Evolutionary conservation across 257 asterid species (phyloP).

Genomic region (Solanum ossicruentum): DNA sequence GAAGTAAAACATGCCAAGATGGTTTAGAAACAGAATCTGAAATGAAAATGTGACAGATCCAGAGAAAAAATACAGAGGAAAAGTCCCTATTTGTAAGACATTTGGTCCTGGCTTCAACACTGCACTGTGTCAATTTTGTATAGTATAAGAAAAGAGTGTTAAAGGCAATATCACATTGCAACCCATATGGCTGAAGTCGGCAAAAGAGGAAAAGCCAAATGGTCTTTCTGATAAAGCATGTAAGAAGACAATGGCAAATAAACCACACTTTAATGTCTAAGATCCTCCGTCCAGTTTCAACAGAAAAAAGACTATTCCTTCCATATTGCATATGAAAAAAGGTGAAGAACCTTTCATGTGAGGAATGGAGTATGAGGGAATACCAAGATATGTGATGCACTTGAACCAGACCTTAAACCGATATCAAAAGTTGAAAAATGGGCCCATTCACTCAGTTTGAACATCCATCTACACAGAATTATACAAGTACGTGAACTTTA

Average conservation of each 20-base stretch:
- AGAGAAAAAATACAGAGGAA: not conserved
- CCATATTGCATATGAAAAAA: not conserved
- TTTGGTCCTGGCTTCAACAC: not conserved
- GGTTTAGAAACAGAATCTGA: not conserved
- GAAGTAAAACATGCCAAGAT: not conserved
- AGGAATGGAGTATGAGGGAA: not conserved
- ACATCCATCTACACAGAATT: conserved; percentile 71
- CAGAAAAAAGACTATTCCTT: not conserved
- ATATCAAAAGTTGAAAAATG: conserved; percentile 90
- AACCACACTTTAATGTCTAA: not conserved
- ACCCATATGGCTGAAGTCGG: not conserved
- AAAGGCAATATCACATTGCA: not conserved
- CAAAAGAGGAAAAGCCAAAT: not conserved
- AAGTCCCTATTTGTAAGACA: not conserved
- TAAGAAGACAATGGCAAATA: not conserved
- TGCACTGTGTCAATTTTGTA: not conserved
- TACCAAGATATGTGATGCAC: conserved; percentile 95
- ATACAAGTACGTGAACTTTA: conserved; percentile 6
- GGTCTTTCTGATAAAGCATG: not conserved
- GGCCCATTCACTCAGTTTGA: conserved; percentile 96
- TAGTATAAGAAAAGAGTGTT: not conserved
- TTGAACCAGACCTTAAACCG: conserved; percentile 91
- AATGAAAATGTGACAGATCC: not conserved
- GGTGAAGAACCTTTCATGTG: not conserved
- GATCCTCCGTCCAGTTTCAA: not conserved